Evolutionary conservation across 2,329 filamentous ascomycete species (phyloP).

Genomic region (Aureobasidium sp.): DNA sequence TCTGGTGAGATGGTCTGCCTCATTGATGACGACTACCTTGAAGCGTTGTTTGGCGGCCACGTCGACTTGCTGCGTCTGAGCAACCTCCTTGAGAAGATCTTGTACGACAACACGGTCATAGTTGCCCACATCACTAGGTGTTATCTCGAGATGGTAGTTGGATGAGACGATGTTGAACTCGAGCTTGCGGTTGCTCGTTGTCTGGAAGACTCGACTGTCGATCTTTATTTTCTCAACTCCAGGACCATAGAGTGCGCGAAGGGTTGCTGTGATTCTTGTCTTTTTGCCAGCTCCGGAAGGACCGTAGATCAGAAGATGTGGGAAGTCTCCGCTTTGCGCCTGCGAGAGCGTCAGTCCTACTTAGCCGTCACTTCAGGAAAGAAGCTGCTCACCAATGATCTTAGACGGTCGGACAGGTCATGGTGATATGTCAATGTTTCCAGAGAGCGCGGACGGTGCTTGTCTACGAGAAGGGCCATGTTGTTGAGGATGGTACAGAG

Average conservation of each 20-base stretch:
- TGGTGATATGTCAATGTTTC: conserved; percentile 78
- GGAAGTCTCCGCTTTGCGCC: conserved; percentile 96
- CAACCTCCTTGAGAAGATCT: conserved; percentile 92
- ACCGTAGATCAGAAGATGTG: conserved; percentile 93
- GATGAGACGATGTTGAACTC: conserved; percentile 99
- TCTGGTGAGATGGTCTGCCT: conserved; percentile 86
- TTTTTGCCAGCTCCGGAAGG: conserved; percentile 97
- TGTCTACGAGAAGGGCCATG: conserved; percentile 60
- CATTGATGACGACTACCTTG: conserved; percentile 99
- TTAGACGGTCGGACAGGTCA: conserved; percentile 78
- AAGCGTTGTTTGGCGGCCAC: conserved; percentile 81
- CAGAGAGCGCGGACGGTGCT: conserved; percentile 61
- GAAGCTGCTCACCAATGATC: conserved; percentile 60
- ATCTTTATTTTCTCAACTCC: conserved; percentile 99
- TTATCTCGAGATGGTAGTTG: conserved; percentile 97
- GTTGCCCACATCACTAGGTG: conserved; percentile 89
- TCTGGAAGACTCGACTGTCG: conserved; percentile 93
- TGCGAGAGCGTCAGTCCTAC: conserved; percentile 29
- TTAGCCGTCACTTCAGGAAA: not conserved
- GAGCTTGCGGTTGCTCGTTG: conserved; percentile 85
- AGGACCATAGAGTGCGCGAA: conserved; percentile 90
- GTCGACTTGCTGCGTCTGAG: conserved; percentile 98
- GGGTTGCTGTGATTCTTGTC: conserved; percentile 87
- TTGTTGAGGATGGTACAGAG: conserved; percentile 11
- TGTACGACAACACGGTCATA: conserved; percentile 96